Evolutionary conservation across 139 green algal species (phyloP).

Genomic region (Deuterostichococcus epilithicus): DNA sequence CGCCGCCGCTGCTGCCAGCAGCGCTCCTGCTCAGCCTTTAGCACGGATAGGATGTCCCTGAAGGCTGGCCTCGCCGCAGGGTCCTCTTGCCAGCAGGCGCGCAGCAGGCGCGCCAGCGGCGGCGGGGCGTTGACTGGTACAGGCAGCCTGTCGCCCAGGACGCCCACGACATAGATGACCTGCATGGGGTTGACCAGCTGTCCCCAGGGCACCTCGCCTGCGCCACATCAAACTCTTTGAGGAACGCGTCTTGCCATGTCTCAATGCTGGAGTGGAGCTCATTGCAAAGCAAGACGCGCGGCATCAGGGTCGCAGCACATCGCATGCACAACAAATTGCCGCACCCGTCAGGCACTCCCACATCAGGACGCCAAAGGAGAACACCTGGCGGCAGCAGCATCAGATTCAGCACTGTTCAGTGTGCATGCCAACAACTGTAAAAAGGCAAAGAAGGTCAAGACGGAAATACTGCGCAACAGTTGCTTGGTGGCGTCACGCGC

Average conservation of each 20-base stretch:
- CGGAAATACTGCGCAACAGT: no score
- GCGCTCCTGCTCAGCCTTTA: constrained; percentile 17
- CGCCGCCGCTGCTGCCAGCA: not conserved
- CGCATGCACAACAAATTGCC: not conserved
- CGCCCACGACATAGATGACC: constrained; percentile 63
- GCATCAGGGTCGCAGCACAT: no score
- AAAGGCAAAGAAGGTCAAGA: no score
- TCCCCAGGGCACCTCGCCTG: constrained; percentile 62
- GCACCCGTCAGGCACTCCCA: constrained; percentile 61
- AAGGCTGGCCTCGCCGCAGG: constrained; percentile 55
- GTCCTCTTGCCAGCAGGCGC: constrained; percentile 64
- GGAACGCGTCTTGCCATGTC: no score
- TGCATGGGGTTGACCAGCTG: constrained; percentile 68
- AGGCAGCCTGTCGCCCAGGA: constrained; percentile 51
- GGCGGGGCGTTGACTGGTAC: constrained; percentile 42
- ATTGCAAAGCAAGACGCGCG: no score
- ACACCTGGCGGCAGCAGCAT: constrained; percentile 21
- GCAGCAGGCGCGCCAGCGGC: constrained; percentile 45
- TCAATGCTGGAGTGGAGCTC: no score
- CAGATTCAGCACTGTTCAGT: no score
- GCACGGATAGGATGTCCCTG: constrained; percentile 19
- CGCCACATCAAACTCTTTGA: not conserved
- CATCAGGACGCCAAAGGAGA: constrained; percentile 62
- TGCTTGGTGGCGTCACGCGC: no score
- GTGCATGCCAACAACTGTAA: no score